Evolutionary conservation across 371 early-diverging fungal genomes (phyloP).

Genomic region (Nematocida major): DNA sequence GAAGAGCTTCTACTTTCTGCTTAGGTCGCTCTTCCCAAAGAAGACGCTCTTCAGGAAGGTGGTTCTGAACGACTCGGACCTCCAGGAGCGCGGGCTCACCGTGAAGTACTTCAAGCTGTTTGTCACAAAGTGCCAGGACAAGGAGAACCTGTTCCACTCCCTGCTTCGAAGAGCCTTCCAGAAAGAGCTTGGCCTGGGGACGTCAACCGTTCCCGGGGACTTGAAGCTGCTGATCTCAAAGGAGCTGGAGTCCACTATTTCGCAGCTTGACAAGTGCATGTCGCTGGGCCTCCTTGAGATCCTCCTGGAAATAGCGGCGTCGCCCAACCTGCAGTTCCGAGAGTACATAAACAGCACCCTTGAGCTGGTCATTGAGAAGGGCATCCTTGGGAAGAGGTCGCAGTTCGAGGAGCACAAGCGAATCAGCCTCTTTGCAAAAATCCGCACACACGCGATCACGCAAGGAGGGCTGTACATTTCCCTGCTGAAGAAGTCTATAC

Average conservation of each 20-base stretch:
- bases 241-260: slow-evolving; percentile 13
- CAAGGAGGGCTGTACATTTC: slow-evolving; percentile 40
- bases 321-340: slow-evolving; percentile 43
- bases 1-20: slow-evolving; percentile 48
- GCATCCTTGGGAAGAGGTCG: slow-evolving; percentile 34
- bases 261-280: slow-evolving; percentile 28
- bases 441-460: slow-evolving; percentile 30
- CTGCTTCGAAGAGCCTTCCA: slow-evolving; percentile 43
- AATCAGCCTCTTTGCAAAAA: slow-evolving; percentile 25
- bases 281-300: slow-evolving; percentile 27
- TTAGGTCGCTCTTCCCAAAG: slow-evolving; percentile 44
- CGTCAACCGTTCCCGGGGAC: slow-evolving; percentile 32
- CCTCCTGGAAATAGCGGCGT: slow-evolving; percentile 25
- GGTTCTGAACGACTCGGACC: slow-evolving; percentile 7
- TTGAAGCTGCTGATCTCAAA: slow-evolving; percentile 44
- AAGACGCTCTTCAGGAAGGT: slow-evolving; percentile 40
- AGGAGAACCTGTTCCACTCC: slow-evolving; percentile 40
- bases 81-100: slow-evolving; percentile 29
- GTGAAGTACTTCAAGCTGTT: slow-evolving; percentile 49
- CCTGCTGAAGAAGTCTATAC: slow-evolving; percentile 24
- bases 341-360: slow-evolving; percentile 33
- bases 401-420: slow-evolving; percentile 49
- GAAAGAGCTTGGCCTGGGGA: slow-evolving; percentile 34
- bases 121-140: slow-evolving; percentile 43
- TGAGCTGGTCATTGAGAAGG: slow-evolving; percentile 22